phyloP scores from a whole-genome alignment of 805 yeast species.

The Saccharomycopsis sp. region DNA sequence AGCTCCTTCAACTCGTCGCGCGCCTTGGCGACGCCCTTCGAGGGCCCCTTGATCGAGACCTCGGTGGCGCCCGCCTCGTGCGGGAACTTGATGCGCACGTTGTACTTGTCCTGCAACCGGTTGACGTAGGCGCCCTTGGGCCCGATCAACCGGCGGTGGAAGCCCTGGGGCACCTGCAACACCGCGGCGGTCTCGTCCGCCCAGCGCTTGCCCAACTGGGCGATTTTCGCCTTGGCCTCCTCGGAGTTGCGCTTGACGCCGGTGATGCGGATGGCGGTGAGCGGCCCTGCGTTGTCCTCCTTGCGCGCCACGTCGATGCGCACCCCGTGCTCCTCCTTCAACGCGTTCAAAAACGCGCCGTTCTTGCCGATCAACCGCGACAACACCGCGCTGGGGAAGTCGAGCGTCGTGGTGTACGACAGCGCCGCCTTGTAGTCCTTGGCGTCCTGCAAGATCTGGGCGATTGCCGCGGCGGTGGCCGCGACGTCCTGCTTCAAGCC shows the following conservation, averaged over 20 bases:
- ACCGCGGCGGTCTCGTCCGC: slow-evolving; percentile 71
- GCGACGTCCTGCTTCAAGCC: slow-evolving; percentile 65
- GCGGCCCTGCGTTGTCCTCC: slow-evolving; percentile 34
- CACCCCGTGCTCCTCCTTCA: slow-evolving; percentile 70
- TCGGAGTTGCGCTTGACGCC: slow-evolving; percentile 79
- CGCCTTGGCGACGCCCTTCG: slow-evolving; percentile 80
- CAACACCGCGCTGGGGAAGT: slow-evolving; percentile 60
- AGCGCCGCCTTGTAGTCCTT: slow-evolving; percentile 40
- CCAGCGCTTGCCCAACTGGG: slow-evolving; percentile 59
- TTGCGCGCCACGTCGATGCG: slow-evolving; percentile 64
- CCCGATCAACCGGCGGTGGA: slow-evolving; percentile 80
- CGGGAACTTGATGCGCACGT: slow-evolving; percentile 76
- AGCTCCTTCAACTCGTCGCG: slow-evolving; percentile 79
- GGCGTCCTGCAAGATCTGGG: slow-evolving; percentile 47
- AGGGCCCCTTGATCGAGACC: slow-evolving; percentile 72
- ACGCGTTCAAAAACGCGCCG: slow-evolving; percentile 64
- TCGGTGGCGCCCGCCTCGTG: slow-evolving; percentile 43
- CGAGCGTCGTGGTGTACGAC: slow-evolving; percentile 39
- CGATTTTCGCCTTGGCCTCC: slow-evolving; percentile 57
- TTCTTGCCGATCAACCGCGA: slow-evolving; percentile 85
- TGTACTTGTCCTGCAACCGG: slow-evolving; percentile 82
- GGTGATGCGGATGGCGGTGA: slow-evolving; percentile 49
- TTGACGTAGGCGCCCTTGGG: slow-evolving; percentile 72
- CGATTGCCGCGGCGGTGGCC: slow-evolving; percentile 46
- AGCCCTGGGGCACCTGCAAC: slow-evolving; percentile 65